Evolutionary conservation across 1,139 yeast species (phyloP).

Genomic region (Kodamaea derodonti): DNA sequence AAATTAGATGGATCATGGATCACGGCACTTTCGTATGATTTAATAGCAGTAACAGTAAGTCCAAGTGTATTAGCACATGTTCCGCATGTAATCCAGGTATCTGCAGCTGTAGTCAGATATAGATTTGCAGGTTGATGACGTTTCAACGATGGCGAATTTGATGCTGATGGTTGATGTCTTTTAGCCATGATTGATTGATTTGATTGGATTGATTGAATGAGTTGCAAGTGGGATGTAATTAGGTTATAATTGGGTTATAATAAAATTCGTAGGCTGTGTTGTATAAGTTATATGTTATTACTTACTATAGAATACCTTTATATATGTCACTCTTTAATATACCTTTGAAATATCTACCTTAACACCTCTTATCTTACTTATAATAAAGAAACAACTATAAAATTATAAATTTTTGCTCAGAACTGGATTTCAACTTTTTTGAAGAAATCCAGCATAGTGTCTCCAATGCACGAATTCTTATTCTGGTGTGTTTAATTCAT

Average conservation of each 20-base stretch:
- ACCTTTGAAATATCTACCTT: too few relatives aligned
- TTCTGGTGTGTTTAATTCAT: not conserved
- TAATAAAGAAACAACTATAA: not conserved
- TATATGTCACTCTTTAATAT: too few relatives aligned
- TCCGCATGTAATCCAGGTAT: constrained; percentile 52
- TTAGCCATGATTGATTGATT: too few relatives aligned
- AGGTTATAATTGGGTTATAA: too few relatives aligned
- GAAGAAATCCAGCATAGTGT: not conserved
- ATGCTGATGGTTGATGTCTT: constrained; percentile 7
- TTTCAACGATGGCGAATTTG: constrained; percentile 8
- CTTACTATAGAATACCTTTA: too few relatives aligned
- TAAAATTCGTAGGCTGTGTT: too few relatives aligned
- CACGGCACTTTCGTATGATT: constrained; percentile 45
- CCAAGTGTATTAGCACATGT: constrained; percentile 47
- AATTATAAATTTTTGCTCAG: not conserved
- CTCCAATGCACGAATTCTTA: not conserved
- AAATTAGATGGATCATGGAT: constrained; percentile 39
- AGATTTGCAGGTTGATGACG: constrained; percentile 5
- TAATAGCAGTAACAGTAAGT: constrained; percentile 36
- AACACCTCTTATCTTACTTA: too few relatives aligned
- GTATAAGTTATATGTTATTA: too few relatives aligned
- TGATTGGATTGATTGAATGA: too few relatives aligned
- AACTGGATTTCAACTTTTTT: not conserved
- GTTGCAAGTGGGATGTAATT: too few relatives aligned
- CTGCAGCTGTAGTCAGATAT: constrained; percentile 25